phyloP scores from a whole-genome alignment of 192 early-diverging fungal genomes.

The Polychytrium aggregatum region DNA sequence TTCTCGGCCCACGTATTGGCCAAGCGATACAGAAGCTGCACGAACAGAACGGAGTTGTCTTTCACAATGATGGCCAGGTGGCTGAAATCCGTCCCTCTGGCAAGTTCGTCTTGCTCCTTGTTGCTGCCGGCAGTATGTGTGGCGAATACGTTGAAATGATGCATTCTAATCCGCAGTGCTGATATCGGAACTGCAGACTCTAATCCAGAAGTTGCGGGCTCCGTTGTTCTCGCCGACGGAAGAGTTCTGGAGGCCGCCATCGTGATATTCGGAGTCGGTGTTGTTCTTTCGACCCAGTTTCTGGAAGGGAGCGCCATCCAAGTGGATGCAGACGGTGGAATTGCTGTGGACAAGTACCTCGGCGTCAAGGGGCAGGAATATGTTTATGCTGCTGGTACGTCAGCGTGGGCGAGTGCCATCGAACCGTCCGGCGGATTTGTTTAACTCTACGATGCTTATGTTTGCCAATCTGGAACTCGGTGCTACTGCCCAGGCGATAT shows the following conservation, averaged over 20 bases:
- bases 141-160: too few species aligned
- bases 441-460: not conserved
- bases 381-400: constrained; percentile 37
- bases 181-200: too few species aligned
- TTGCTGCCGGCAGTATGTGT: too few species aligned
- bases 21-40: constrained; percentile 27
- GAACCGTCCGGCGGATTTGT: not conserved
- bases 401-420: not conserved
- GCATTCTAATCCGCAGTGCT: too few species aligned
- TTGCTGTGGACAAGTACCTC: constrained; percentile 31
- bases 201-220: constrained; percentile 15
- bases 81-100: too few species aligned
- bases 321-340: constrained; percentile 30
- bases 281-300: constrained; percentile 35
- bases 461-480: too few species aligned
- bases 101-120: too few species aligned
- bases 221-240: constrained; percentile 25
- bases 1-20: constrained; percentile 37
- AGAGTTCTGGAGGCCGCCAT: constrained; percentile 30
- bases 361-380: constrained; percentile 22
- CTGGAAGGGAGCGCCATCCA: constrained; percentile 23
- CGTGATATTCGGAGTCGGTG: constrained; percentile 43
- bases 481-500: constrained; percentile 33
- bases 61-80: too few species aligned
- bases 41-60: constrained; percentile 31